Base-by-base conservation (phyloP, 805 yeast genomes). In the Starmerella floricola region DNA sequence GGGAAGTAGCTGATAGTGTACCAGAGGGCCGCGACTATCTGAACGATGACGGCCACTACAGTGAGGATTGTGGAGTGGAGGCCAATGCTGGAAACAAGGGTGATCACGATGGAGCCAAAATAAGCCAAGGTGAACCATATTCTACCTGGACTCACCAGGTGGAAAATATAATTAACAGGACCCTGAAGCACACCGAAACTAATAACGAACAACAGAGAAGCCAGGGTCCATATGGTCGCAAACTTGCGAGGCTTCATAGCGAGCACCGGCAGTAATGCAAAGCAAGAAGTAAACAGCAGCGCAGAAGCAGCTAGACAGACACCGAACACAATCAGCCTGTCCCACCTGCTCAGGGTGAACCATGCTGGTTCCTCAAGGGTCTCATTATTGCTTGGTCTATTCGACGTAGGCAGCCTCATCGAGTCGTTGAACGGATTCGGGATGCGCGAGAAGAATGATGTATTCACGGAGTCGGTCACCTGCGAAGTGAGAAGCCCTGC, bases 1-100 rank as follows among this genome's bases (percentile, higher is more conserved):
- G 98, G 98, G 71, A 91, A 88, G 61, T 91, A 91, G 55, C 94
- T 82, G 32, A 88, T 69, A 0, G 91, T 78, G 60, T 91, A 91
- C 68, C 87, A 87, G 4, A 85, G 55, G n/a, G 91, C 86, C 1
- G 95, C 88, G 42, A 91, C 61, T 8, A 87, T 65, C 60, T 91
- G 96, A 10, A 82, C 61, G 2, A 80, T 61, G 33, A 91, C 80
- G 26, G 85, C 76, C 11, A 85, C 56, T 10, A 91, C 62, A 0
- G 97, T 85, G 39, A 86, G 63, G 6, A 91, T 55, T 0, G 94
- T 77, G 41, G 81, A 76, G 53, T 77, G 79, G 52, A 78, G 57
- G 23, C 79, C 66, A 5, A 84, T 73, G 17, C 94, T 78, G 57
- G 79, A 78, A 57, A 82, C 80, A 36, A 91, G 66, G 0, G 98